Evolutionary conservation across 345 rosid genomes (phyloP).

Genomic region (Stellera chamaejasme): DNA sequence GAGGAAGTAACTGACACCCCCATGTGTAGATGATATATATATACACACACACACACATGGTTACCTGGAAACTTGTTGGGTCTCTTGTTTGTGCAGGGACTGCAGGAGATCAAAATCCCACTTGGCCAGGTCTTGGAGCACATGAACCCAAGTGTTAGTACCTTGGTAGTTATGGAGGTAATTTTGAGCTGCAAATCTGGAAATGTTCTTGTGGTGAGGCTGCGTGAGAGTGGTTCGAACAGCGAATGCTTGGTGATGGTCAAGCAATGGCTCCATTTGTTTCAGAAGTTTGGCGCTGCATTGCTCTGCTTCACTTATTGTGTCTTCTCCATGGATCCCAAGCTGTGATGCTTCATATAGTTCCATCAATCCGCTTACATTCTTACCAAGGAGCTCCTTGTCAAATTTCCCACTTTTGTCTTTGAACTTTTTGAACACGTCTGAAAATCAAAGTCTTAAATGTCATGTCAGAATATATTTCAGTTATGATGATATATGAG

Average conservation of each 20-base stretch:
- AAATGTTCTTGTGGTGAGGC: slow-evolving; percentile 36
- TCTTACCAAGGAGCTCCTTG: slow-evolving; percentile 2
- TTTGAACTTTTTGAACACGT: slow-evolving; percentile 21
- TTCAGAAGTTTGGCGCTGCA: slow-evolving; percentile 17
- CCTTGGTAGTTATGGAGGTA: slow-evolving; percentile 3
- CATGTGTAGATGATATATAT: too few species aligned
- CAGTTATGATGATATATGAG: too few species aligned
- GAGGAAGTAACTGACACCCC: too few species aligned
- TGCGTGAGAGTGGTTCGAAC: slow-evolving; percentile 17
- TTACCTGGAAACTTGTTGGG: slow-evolving; percentile 21
- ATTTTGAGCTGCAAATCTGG: slow-evolving; percentile 23
- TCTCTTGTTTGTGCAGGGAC: slow-evolving; percentile 26
- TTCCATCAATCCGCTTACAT: slow-evolving; percentile 29
- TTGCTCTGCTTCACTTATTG: slow-evolving; percentile 27
- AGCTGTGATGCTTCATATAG: slow-evolving; percentile 52
- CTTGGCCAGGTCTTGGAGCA: slow-evolving; percentile 27
- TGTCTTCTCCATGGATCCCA: slow-evolving; percentile 37
- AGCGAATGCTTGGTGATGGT: slow-evolving; percentile 12
- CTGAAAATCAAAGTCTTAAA: slow-evolving; percentile 9
- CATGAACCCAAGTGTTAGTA: slow-evolving; percentile 21
- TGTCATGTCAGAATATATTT: too few species aligned
- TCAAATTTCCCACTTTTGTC: slow-evolving; percentile 21
- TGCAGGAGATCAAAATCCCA: slow-evolving; percentile 24
- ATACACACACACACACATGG: too few species aligned
- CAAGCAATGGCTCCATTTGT: not conserved